Evolutionary conservation across 805 yeast species (phyloP), one percentile per base, ranked within the genome.

Genomic region (Brettanomyces naardenensis): DNA sequence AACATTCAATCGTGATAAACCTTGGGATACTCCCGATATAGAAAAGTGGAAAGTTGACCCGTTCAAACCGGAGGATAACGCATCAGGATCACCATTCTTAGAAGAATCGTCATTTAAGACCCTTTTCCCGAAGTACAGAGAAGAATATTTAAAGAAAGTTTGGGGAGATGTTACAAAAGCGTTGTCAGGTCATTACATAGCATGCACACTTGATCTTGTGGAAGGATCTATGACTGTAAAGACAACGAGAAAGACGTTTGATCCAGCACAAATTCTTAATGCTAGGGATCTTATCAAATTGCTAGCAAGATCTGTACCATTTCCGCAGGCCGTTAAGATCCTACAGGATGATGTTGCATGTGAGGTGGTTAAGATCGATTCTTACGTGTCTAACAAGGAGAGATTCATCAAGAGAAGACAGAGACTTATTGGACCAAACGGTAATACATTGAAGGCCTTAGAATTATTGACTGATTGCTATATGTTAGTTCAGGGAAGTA

Each of bases 141-240:
- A 92, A 62, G 78, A 73, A 38, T 92, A 92, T 55, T 64, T 92
- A 40, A 80, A 87, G 51, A 80, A 84, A 41, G 75, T 90, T 34
- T 92, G 98, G 98, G 81, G 84, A 36, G 97, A 92, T 45, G 92
- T 92, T 9, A 87, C 97, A 2, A 77, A 73, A 51, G 72, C 90
- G 0, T 64, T 92, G 26, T 85, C 82, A 19, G 70, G 72, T 37
- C 78, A 78, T 49, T 80, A 84, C 40, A 69, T 92, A 32, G 80
- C 81, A n/a, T 86, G 96, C 61, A 80, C 79, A 28, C 66, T 92
- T 44, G 87, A 92, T 61, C 67, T 92, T 45, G 95, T 92, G 20
- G 97, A 92, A 57, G 98, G 98, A 32, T 80, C 96, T 3, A 92
- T 92, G 97, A 80, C 95, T 0, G 98, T 92, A 14, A 85, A 80